Evolutionary conservation across 345 rosid genomes (phyloP), one percentile per base, ranked within the genome.

Genomic region (Boechera retrofracta): DNA sequence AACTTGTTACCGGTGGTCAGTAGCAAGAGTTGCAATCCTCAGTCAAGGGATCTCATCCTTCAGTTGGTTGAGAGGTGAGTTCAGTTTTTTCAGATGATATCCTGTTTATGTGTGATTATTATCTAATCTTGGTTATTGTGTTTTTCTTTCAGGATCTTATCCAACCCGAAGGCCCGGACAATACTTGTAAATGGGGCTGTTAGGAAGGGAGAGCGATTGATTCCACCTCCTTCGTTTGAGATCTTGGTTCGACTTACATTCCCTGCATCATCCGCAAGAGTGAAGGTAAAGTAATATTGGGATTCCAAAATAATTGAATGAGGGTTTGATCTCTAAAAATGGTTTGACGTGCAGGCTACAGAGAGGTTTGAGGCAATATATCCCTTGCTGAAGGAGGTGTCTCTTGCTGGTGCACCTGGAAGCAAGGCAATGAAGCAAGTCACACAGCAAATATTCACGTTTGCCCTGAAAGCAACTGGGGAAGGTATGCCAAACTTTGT

Each of bases 341-440:
- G 54, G 67, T 63, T 53, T 74, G n/a, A 51, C 12, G 33, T 65
- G 49, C 82, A 91, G 96, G 93, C 91, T 44, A 91, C 91, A 35
- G 93, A 90, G 86, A 85, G 93, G 81, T 86, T 90, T 72, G 90
- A 84, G 73, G 86, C 85, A n/a, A 64, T 88, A 36, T 89, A 86
- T 78, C 93, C 89, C 18, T 62, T 81, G 49, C 76, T 90, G 13
- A 89, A 86, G 72, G 90, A 87, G 67, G 91, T 90, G 79, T 86
- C 93, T 79, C 87, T 90, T 75, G 89, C 88, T 61, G 96, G 93
- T 13, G 79, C 83, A 16, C 65, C 77, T 26, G 90, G 91, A 58
- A 90, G 96, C 82, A 89, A 87, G 78, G 89, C 91, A 67, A 89
- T 90, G 96, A 87, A 85, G 81, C 96, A 89, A 84, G 87, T 79